phyloP scores from a whole-genome alignment of 441 rosid genomes.

The Aquilaria agallochum region DNA sequence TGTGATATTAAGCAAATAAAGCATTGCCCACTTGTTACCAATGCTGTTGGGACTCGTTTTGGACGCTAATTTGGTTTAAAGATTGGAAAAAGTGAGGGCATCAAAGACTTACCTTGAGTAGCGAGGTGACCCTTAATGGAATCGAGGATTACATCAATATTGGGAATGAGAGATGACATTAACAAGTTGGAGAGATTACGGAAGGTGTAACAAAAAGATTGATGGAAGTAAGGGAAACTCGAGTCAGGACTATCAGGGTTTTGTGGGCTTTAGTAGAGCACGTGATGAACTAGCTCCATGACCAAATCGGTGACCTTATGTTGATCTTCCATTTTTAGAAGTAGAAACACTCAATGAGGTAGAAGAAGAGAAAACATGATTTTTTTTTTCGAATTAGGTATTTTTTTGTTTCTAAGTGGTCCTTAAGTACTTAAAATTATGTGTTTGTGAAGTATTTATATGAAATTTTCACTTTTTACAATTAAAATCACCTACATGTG shows the following conservation, averaged over 20 bases:
- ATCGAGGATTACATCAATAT: conserved; percentile 76
- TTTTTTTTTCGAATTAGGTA: too few species aligned
- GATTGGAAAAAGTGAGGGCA: conserved; percentile 84
- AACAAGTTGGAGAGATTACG: conserved; percentile 89
- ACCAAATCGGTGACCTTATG: conserved; percentile 75
- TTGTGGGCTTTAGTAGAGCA: conserved; percentile 41
- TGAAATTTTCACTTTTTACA: too few species aligned
- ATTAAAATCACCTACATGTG: too few species aligned
- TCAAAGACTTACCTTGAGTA: conserved; percentile 77
- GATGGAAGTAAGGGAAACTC: conserved; percentile 36
- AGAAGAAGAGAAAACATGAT: too few species aligned
- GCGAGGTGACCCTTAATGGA: conserved; percentile 93
- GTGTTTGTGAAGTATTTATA: too few species aligned
- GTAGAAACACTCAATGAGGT: neutral
- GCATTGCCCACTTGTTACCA: conserved; percentile 83
- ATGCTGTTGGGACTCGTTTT: conserved; percentile 80
- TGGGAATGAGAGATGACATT: conserved; percentile 69
- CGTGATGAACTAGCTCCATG: conserved; percentile 71
- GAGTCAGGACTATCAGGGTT: conserved; percentile 37
- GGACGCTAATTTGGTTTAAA: conserved; percentile 67
- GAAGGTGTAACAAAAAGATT: conserved; percentile 64
- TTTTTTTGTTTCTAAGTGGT: too few species aligned
- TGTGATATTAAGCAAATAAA: conserved; percentile 69
- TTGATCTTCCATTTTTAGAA: conserved; percentile 60
- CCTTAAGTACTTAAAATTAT: too few species aligned